Conservation (phyloP, 2,329 filamentous ascomycete species). For the Magnaporthales sp. region DNA sequence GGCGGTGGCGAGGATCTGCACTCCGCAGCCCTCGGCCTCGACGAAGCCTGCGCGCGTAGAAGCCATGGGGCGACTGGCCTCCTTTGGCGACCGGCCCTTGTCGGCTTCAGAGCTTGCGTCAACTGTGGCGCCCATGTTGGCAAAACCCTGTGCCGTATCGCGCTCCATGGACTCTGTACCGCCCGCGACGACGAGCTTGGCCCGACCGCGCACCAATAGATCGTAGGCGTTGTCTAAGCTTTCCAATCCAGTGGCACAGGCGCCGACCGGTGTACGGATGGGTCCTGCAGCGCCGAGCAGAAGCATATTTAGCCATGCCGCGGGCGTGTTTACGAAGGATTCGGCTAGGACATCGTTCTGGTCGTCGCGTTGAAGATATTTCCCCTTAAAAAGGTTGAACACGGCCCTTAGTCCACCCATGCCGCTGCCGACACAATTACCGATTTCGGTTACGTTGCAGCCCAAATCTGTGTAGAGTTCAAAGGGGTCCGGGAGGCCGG, state of each 20-base stretch:
- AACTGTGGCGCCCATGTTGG: constrained; percentile 26
- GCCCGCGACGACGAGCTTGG: constrained; percentile 23
- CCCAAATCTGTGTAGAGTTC: constrained; percentile 17
- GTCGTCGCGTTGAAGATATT: constrained; percentile 20
- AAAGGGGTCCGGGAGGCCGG: constrained; percentile 21
- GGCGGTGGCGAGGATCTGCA: constrained; percentile 25
- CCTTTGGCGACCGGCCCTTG: constrained; percentile 18
- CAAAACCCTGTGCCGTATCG: constrained; percentile 21
- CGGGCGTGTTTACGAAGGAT: constrained; percentile 24
- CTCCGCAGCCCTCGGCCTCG: constrained; percentile 24
- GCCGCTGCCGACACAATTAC: constrained; percentile 23
- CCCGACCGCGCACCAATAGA: constrained; percentile 19
- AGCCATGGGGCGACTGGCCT: constrained; percentile 26
- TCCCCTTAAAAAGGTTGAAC: constrained; percentile 19
- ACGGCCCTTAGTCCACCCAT: constrained; percentile 18
- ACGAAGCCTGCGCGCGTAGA: constrained; percentile 25
- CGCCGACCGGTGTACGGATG: constrained; percentile 24
- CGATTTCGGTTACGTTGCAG: constrained; percentile 20
- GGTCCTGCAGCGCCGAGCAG: constrained; percentile 24
- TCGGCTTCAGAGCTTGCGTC: constrained; percentile 19
- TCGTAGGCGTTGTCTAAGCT: constrained; percentile 25
- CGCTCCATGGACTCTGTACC: constrained; percentile 23
- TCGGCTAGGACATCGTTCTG: constrained; percentile 26
- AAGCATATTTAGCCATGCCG: constrained; percentile 32
- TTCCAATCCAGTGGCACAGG: constrained; percentile 28